Conservation (phyloP, 2,329 filamentous ascomycete species). For the Piedraia hortae region DNA sequence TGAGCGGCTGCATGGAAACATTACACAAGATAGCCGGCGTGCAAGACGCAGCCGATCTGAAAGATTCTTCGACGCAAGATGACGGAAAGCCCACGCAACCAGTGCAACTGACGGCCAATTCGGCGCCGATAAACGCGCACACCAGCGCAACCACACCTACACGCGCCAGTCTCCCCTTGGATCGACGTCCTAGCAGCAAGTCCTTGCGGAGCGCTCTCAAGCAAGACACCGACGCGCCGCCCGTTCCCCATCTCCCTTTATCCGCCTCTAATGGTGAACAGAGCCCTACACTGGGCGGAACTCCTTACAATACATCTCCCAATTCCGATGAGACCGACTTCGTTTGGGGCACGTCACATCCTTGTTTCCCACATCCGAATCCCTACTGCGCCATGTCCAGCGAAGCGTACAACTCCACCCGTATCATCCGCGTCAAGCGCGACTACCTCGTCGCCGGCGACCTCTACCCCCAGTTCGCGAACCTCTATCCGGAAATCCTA, state of each 20-base stretch:
- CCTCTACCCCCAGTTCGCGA: slow-evolving; percentile 74
- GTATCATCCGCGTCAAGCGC: slow-evolving; percentile 69
- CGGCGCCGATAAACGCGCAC: slow-evolving; percentile 6
- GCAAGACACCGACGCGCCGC: neutral
- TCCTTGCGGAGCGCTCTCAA: too few relatives aligned
- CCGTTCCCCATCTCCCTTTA: slow-evolving; percentile 1
- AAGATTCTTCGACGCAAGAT: too few relatives aligned
- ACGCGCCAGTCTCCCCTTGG: slow-evolving; percentile 11
- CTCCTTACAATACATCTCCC: neutral
- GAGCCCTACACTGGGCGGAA: too few relatives aligned
- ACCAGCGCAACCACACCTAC: too few relatives aligned
- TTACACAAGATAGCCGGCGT: slow-evolving; percentile 12
- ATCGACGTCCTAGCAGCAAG: slow-evolving; percentile 9
- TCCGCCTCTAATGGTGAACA: too few relatives aligned
- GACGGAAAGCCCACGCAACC: too few relatives aligned
- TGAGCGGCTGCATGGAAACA: slow-evolving; percentile 8
- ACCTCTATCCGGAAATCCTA: slow-evolving; percentile 85
- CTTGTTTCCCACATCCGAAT: slow-evolving; percentile 82
- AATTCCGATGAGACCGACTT: slow-evolving; percentile 24
- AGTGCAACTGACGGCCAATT: too few relatives aligned
- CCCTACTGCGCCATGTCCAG: slow-evolving; percentile 64
- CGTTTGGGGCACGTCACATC: slow-evolving; percentile 79
- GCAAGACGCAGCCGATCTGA: slow-evolving; percentile 7
- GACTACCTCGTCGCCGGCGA: slow-evolving; percentile 79
- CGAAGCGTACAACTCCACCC: slow-evolving; percentile 45